A percentile compares a stretch with the other conserved stretches of the same genome.
Conservation (phyloP, 495 filamentous ascomycete species). For the Annulohypoxylon maeteangense region DNA sequence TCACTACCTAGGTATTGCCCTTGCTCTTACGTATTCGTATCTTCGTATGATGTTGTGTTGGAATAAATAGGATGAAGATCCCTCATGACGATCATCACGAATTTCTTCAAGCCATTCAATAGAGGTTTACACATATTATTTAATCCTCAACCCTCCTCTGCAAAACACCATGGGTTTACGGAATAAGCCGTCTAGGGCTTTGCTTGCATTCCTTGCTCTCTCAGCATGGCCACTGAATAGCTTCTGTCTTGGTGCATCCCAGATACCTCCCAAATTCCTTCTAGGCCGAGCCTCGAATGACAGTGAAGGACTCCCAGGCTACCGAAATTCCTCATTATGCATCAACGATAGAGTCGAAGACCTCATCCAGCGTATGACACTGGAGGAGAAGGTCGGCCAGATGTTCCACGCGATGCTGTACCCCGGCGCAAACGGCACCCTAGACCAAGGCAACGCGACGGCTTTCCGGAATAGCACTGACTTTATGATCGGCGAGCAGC, state of each 20-base stretch:
- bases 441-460: slow-evolving; percentile 29
- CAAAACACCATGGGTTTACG: slow-evolving; percentile 7
- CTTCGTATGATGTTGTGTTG: neutral
- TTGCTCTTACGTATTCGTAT: neutral
- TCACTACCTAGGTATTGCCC: neutral
- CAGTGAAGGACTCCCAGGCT: slow-evolving; percentile 8
- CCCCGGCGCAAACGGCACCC: slow-evolving; percentile 36
- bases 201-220: slow-evolving; percentile 22
- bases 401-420: slow-evolving; percentile 59
- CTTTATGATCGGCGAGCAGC: slow-evolving; percentile 38
- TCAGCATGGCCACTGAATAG: slow-evolving; percentile 22
- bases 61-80: slow-evolving; percentile 13
- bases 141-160: neutral
- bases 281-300: neutral
- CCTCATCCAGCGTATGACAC: slow-evolving; percentile 68
- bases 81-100: neutral
- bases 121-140: neutral
- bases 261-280: neutral
- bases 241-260: neutral
- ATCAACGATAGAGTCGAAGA: slow-evolving; percentile 67
- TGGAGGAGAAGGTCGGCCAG: slow-evolving; percentile 70
- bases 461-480: slow-evolving; percentile 32
- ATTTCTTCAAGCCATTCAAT: neutral
- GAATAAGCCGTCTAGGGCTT: neutral
- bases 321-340: slow-evolving; percentile 36